Evolutionary conservation across 2,329 filamentous ascomycete genomes (phyloP), one percentile per base, ranked within the genome.

Genomic region (Shiraia sp.): DNA sequence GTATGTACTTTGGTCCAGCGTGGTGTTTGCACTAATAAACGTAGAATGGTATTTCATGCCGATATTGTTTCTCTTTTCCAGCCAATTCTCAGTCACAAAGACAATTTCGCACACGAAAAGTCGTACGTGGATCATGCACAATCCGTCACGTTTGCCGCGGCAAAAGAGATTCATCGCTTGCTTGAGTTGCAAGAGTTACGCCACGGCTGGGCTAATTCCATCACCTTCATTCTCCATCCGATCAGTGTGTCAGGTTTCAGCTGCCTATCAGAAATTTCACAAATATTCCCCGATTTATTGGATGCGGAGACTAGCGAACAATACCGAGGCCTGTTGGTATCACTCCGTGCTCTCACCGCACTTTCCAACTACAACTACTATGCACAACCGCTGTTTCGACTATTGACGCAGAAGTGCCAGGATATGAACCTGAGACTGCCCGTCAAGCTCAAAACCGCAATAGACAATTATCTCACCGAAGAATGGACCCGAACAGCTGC

Each of bases 401-500:
- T 64, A 1, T 40, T 64, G 14, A 55, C 61, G 3, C 61, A 65
- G 34, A 53, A 55, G 10, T 65, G 61, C 34, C 51, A 51, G 27
- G 31, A 36, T 7, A 26, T 64, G 1, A 44, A 40, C 1, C 49
- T 66, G 24, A 39, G 40, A 16, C 23, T 66, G 14, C 63, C 63
- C 4, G 16, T 32, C 2, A 59, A 64, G 19, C 38, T 59, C 6
- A 45, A 47, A 15, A 51, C 28, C 4, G 46, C 47, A 12, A 32
- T 64, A 6, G 52, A 60, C 15, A 40, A 42, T 12, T 64, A 58
- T 24, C 50, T 40, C 9, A 62, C 50, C 32, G 59, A 64, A 27
- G 61, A 65, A 31, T 66, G 63, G 63, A 66, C 60, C 1, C 56
- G 48, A 19, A 55, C 57, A 10, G 63, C 60, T 15, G 53, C 51